Percentiles rank a stretch among this genome's conserved stretches.
These are phyloP conservation scores for Raddia distichophylla DNA, from an alignment of 176 grass and related monocot species.

Conservation along the genomic window DNA sequence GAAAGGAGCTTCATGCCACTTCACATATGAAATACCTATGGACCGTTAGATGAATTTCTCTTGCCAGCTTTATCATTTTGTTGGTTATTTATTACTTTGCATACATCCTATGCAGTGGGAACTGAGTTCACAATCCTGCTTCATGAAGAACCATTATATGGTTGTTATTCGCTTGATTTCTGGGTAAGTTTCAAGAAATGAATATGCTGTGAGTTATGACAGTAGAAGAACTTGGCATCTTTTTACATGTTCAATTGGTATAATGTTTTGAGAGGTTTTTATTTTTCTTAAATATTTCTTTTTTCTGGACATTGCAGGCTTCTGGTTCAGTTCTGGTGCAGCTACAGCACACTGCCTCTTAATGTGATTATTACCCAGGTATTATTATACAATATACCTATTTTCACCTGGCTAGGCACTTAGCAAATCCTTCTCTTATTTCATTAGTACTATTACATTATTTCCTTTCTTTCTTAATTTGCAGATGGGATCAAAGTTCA, in stretches of 20 bases:
- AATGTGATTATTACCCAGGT: constrained; percentile 99
- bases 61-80: not conserved
- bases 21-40: not conserved
- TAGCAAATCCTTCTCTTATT: constrained; percentile 1
- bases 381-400: not conserved
- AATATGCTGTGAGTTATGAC: not conserved
- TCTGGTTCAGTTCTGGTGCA: constrained; percentile 94
- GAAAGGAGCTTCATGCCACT: not conserved
- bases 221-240: not conserved
- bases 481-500: constrained; percentile 95
- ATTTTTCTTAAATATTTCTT: not conserved
- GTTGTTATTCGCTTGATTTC: constrained; percentile 69
- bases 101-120: constrained; percentile 72
- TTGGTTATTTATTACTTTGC: constrained; percentile 32
- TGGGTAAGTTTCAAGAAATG: constrained; percentile 55
- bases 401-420: not conserved
- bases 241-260: not conserved
- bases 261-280: not conserved
- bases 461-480: constrained; percentile 5
- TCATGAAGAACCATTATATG: constrained; percentile 96
- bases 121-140: constrained; percentile 80
- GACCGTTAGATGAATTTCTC: not conserved
- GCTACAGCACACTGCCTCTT: constrained; percentile 89
- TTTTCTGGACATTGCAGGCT: constrained; percentile 57
- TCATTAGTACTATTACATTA: not conserved